These are phyloP conservation scores for Didymosphaeria variabile DNA, from an alignment of 2,329 filamentous ascomycete species.

Conservation along the genomic window DNA sequence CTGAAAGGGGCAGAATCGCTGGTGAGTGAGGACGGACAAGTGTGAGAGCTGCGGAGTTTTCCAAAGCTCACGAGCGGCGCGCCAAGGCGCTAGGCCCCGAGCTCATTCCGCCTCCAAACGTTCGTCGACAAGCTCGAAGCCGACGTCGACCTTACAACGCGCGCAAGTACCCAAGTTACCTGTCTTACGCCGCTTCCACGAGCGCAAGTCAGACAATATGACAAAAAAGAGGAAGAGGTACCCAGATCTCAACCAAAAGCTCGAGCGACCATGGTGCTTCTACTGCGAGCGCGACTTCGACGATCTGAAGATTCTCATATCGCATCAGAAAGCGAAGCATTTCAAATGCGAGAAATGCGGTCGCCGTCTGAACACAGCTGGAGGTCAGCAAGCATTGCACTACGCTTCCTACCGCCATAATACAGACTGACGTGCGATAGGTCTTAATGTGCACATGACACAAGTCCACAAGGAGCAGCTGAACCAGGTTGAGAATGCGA, in stretches of 20 bases:
- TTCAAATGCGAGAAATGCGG: slow-evolving; percentile 96
- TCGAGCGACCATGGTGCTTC: slow-evolving; percentile 93
- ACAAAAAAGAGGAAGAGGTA: slow-evolving; percentile 87
- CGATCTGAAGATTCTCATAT: slow-evolving; percentile 94
- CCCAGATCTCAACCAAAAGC: slow-evolving; percentile 86
- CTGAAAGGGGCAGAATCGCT: background rate
- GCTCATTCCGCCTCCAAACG: slow-evolving; percentile 22
- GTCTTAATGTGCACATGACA: slow-evolving; percentile 95
- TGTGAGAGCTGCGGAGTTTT: slow-evolving; percentile 10
- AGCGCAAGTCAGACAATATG: slow-evolving; percentile 28
- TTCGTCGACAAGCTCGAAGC: slow-evolving; percentile 2
- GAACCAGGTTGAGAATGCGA: slow-evolving; percentile 87
- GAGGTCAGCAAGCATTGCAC: slow-evolving; percentile 67
- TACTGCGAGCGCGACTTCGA: slow-evolving; percentile 99
- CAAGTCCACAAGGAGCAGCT: slow-evolving; percentile 97
- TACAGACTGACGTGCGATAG: slow-evolving; percentile 55
- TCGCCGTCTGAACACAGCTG: slow-evolving; percentile 89
- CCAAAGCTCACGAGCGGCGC: slow-evolving; percentile 31
- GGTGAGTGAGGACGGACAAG: background rate
- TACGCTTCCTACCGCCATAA: background rate
- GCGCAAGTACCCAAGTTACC: background rate
- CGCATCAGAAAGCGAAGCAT: slow-evolving; percentile 98
- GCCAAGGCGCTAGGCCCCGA: slow-evolving; percentile 30
- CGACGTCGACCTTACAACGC: background rate
- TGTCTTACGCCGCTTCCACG: background rate